Base-by-base conservation (phyloP, 2,329 filamentous ascomycete genomes). In the Beauveria sp. region DNA sequence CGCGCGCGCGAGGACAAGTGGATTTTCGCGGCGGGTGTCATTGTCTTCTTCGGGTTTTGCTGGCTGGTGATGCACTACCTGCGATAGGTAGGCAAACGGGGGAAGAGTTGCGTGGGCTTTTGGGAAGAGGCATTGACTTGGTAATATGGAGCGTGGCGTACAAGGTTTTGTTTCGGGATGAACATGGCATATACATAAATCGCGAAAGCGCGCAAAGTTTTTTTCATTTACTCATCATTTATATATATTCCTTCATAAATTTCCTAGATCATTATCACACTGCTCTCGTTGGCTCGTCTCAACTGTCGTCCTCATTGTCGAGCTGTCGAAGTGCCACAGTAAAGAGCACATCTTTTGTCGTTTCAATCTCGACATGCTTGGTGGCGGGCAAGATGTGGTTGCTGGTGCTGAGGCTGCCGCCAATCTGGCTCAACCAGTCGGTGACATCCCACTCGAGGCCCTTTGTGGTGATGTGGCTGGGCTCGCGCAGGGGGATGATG, bases 1-100 rank as follows among this genome's bases (percentile, higher is more conserved):
- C 82, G 95, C 65, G 92, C 95, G 56, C 89, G 87, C 74, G 90
- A 98, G 79, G 95, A 99, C 74, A 98, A 97, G 77, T 98, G 93
- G 92, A 96, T 99, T 42, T 99, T 99, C 74, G 90, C 89, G 82
- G 89, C 80, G 0, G 92, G 95, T 0, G 91, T 93, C 3, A 75
- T 96, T 5, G 75, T 95, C 42, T 99, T 99, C 74, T 90, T 98
- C 69, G 71, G 84, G 43, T 99, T 99, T 72, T 96, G 93, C 75
- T 98, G 91, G 86, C 77, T 95, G 66, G 92, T 96, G 61, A 72
- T 99, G 71, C 89, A 93, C 75, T 98, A 85, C 72, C 74, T 99
- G 75, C 80, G 90, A 72, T 93, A 22, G 9, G 38, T 20, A 22
- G n/a, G 5, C 28, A n/a, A 5, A 5, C 22, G 26, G 7, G 16